Evolutionary conservation across 1,139 yeast species (phyloP).

Genomic region (Taiozyma sp.): DNA sequence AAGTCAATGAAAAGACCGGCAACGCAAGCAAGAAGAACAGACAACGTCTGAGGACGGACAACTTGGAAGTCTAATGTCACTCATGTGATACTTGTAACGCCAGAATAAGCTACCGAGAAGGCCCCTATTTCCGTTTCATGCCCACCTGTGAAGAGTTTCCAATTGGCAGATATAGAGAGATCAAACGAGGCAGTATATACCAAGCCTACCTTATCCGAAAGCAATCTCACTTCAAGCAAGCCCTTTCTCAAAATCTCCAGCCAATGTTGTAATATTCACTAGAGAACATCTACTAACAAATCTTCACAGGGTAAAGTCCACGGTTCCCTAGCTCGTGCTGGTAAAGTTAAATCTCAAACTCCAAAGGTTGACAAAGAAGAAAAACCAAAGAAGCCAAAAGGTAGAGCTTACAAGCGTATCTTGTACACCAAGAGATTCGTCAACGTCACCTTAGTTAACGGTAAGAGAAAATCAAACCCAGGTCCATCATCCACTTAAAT

Average conservation of each 20-base stretch:
- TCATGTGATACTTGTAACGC: not conserved
- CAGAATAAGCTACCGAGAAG: not conserved
- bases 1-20: not conserved
- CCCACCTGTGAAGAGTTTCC: not conserved
- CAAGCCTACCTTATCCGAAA: too few species aligned
- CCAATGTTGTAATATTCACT: not conserved
- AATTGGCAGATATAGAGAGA: not conserved
- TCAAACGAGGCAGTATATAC: too few species aligned
- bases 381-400: conserved; percentile 78
- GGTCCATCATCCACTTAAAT: conserved; percentile 50
- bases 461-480: conserved; percentile 99
- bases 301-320: conserved; percentile 80
- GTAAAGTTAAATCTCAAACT: conserved; percentile 99
- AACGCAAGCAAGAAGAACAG: not conserved
- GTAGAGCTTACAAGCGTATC: conserved; percentile 96
- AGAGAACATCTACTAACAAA: conserved; percentile 12
- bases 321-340: conserved; percentile 99
- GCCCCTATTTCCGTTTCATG: not conserved
- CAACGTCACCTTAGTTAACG: conserved; percentile 96
- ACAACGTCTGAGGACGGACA: not conserved
- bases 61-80: not conserved
- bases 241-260: not conserved
- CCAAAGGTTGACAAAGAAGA: conserved; percentile 90
- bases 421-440: conserved; percentile 99
- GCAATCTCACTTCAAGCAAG: not conserved